Percentiles rank a stretch among this genome's conserved stretches.
Evolutionary conservation across 306 rosid genomes (phyloP).

Genomic region (Carpinus viminea): DNA sequence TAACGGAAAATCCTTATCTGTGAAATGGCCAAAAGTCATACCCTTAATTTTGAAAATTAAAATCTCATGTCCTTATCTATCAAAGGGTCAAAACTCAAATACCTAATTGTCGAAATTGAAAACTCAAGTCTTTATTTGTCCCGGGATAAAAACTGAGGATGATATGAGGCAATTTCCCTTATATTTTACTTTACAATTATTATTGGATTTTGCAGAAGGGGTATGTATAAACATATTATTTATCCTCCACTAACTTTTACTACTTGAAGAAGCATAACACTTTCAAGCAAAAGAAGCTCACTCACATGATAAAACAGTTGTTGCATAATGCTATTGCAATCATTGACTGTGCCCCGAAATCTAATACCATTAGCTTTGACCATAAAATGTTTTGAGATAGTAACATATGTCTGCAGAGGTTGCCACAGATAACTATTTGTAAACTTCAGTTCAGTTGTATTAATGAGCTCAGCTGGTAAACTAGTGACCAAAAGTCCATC

Average conservation of each 20-base stretch:
- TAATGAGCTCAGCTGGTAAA: slow-evolving; percentile 69
- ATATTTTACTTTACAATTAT: background rate
- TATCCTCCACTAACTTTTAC: background rate
- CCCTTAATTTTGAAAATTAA: no score
- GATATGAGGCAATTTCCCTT: no score
- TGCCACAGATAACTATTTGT: slow-evolving; percentile 61
- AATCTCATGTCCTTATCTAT: no score
- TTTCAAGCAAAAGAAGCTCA: slow-evolving; percentile 12
- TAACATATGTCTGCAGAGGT: slow-evolving; percentile 78
- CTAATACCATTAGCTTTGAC: slow-evolving; percentile 78
- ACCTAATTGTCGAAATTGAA: no score
- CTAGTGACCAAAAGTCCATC: slow-evolving; percentile 61
- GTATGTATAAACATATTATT: background rate
- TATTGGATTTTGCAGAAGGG: background rate
- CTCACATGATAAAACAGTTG: slow-evolving; percentile 59
- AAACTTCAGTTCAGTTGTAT: slow-evolving; percentile 66
- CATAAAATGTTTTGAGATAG: slow-evolving; percentile 73
- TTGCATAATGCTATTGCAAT: slow-evolving; percentile 69
- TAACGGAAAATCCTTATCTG: no score
- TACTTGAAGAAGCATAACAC: background rate
- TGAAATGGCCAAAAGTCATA: no score
- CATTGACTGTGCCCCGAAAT: slow-evolving; percentile 65
- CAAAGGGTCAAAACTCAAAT: no score
- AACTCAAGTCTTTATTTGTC: no score
- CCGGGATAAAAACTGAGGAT: no score